phyloP scores from a whole-genome alignment of 768 basidiomycete species.

The Boletus rubroflammeus region DNA sequence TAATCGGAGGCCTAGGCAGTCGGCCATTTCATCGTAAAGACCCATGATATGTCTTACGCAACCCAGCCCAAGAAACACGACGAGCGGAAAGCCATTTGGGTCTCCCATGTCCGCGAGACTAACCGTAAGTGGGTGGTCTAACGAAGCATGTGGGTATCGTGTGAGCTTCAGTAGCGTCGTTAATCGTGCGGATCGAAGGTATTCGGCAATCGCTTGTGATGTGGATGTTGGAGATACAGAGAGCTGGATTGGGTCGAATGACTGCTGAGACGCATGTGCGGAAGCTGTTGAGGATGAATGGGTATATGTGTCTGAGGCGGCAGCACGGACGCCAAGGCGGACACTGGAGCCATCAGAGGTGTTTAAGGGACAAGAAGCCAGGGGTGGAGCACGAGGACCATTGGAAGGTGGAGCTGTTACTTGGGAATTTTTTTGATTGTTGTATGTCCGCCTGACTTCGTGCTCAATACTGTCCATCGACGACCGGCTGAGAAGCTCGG shows the following conservation, averaged over 20 bases:
- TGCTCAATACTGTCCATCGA: conserved; percentile 86
- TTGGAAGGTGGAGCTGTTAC: conserved; percentile 39
- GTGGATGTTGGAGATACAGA: conserved; percentile 49
- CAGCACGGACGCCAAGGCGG: conserved; percentile 15
- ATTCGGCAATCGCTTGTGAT: conserved; percentile 77
- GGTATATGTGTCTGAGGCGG: conserved; percentile 51
- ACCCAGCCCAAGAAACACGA: conserved; percentile 91
- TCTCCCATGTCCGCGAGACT: conserved; percentile 93
- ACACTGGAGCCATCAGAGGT: conserved; percentile 57
- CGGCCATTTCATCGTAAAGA: conserved; percentile 94
- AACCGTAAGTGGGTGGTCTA: conserved; percentile 70
- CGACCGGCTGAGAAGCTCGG: conserved; percentile 69
- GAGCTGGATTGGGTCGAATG: conserved; percentile 28
- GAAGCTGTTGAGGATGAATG: conserved; percentile 42
- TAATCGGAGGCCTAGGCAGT: conserved; percentile 76
- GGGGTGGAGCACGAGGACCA: conserved; percentile 35
- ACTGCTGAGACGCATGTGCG: conserved; percentile 21
- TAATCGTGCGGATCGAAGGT: conserved; percentile 80
- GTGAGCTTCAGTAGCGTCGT: conserved; percentile 80
- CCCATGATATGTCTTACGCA: conserved; percentile 95
- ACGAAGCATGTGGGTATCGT: conserved; percentile 74
- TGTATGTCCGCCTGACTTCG: conserved; percentile 70
- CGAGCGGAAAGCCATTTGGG: conserved; percentile 78
- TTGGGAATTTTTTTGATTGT: conserved; percentile 44
- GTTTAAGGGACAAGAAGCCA: conserved; percentile 38